Conservation (phyloP, 1,139 yeast species). For the Candida labiduridarum region DNA sequence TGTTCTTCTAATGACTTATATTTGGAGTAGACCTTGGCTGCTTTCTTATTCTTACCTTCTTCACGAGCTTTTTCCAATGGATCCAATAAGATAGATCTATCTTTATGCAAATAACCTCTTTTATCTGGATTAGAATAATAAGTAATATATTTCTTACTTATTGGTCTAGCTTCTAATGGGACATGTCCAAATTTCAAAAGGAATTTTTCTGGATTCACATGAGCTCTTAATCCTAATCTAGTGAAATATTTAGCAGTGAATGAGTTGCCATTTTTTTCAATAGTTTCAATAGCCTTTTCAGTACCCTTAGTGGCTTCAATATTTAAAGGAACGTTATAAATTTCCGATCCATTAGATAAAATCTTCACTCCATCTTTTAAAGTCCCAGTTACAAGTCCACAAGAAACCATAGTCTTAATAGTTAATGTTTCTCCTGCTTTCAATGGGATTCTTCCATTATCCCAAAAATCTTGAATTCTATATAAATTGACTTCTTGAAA, state of each 20-base stretch:
- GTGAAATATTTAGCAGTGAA: constrained; percentile 77
- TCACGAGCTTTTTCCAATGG: constrained; percentile 28
- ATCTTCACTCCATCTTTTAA: constrained; percentile 82
- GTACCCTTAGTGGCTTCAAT: constrained; percentile 87
- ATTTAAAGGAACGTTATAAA: constrained; percentile 60
- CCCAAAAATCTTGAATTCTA: constrained; percentile 62
- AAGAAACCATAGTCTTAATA: constrained; percentile 62
- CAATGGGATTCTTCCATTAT: constrained; percentile 69
- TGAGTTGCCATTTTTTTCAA: constrained; percentile 72
- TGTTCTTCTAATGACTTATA: constrained; percentile 15
- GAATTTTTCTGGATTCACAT: constrained; percentile 73
- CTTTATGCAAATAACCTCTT: constrained; percentile 70
- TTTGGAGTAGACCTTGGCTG: constrained; percentile 31
- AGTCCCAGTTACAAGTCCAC: constrained; percentile 73
- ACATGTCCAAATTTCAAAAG: constrained; percentile 71
- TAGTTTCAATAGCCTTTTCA: constrained; percentile 65
- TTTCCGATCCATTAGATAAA: constrained; percentile 66
- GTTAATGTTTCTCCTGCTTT: constrained; percentile 65
- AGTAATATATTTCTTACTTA: constrained; percentile 75
- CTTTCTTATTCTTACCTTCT: constrained; percentile 28
- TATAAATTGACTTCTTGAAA: constrained; percentile 58
- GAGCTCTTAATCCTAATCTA: constrained; percentile 67
- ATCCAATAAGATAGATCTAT: constrained; percentile 42
- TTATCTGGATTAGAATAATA: constrained; percentile 72
- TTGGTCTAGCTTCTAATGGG: constrained; percentile 87